Percentiles rank a stretch among this genome's conserved stretches.
Evolutionary conservation across 2,329 filamentous ascomycete species (phyloP).

Genomic region (Leptographium galeiforme): DNA sequence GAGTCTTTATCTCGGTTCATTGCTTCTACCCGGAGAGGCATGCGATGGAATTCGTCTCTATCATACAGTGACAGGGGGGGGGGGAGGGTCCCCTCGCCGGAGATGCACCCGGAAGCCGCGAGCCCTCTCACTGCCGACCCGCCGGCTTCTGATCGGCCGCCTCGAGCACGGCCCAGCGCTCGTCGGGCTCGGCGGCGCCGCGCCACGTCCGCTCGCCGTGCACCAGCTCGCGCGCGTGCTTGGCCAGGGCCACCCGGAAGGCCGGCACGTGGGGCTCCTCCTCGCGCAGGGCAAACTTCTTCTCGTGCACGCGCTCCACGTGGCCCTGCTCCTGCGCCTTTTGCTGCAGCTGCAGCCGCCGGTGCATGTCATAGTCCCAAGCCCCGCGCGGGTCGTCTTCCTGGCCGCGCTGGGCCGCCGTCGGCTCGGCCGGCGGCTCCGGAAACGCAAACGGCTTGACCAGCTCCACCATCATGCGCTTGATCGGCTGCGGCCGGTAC

Average conservation of each 20-base stretch:
- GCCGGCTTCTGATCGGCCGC: neutral
- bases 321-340: slow-evolving; percentile 15
- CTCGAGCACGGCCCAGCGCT: neutral
- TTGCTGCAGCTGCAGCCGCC: slow-evolving; percentile 13
- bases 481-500: slow-evolving; percentile 59
- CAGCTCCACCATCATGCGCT: slow-evolving; percentile 93
- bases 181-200: slow-evolving; percentile 15
- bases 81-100: no score
- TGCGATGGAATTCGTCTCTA: no score
- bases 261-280: slow-evolving; percentile 23
- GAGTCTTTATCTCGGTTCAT: no score
- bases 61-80: no score
- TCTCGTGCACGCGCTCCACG: slow-evolving; percentile 11
- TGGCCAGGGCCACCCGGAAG: slow-evolving; percentile 27
- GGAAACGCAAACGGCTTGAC: slow-evolving; percentile 82
- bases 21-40: no score
- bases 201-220: slow-evolving; percentile 49
- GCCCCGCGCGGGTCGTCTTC: slow-evolving; percentile 20
- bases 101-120: no score
- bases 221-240: slow-evolving; percentile 51
- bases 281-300: slow-evolving; percentile 16
- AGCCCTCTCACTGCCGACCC: neutral
- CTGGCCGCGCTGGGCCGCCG: slow-evolving; percentile 1
- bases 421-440: slow-evolving; percentile 45
- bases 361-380: slow-evolving; percentile 52